A percentile compares a stretch with the other conserved stretches of the same genome.
Evolutionary conservation across 495 filamentous ascomycete species (phyloP).

Genomic region (Trichoderma reesei): DNA sequence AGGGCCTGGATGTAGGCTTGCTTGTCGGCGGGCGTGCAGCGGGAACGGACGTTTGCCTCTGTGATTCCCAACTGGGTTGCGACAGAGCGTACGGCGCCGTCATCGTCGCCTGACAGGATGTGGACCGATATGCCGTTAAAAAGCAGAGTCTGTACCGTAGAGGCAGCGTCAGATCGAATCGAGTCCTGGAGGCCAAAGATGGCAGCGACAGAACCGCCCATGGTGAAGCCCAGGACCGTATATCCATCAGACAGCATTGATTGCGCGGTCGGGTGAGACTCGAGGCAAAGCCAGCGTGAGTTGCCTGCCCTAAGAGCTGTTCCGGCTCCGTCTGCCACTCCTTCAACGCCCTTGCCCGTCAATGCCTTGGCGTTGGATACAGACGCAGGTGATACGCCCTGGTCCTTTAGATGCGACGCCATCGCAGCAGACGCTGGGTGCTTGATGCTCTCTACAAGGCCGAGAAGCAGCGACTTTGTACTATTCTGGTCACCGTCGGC

Average conservation of each 20-base stretch:
- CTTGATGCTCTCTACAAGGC: conserved; percentile 42
- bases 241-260: conserved; percentile 34
- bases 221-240: conserved; percentile 55
- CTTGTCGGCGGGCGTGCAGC: conserved; percentile 54
- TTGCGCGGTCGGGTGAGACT: conserved; percentile 31
- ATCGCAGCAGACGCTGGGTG: conserved; percentile 65
- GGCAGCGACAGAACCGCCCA: conserved; percentile 39
- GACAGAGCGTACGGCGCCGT: conserved; percentile 44
- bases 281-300: conserved; percentile 47
- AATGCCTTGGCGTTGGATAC: conserved; percentile 38
- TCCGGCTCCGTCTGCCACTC: conserved; percentile 10
- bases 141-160: conserved; percentile 40
- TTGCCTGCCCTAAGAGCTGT: conserved; percentile 48
- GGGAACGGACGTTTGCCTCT: conserved; percentile 31
- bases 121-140: conserved; percentile 48
- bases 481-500: conserved; percentile 13
- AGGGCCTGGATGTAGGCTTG: conserved; percentile 46
- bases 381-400: conserved; percentile 21
- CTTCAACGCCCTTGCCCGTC: conserved; percentile 38
- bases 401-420: conserved; percentile 33
- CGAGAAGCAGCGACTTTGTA: conserved; percentile 27
- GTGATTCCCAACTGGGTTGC: conserved; percentile 47
- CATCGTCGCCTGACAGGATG: conserved; percentile 63
- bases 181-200: conserved; percentile 51
- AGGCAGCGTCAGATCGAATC: conserved; percentile 46